These are phyloP conservation scores for Syzygium grande DNA, from an alignment of 345 rosid genomes.

Conservation along the genomic window DNA sequence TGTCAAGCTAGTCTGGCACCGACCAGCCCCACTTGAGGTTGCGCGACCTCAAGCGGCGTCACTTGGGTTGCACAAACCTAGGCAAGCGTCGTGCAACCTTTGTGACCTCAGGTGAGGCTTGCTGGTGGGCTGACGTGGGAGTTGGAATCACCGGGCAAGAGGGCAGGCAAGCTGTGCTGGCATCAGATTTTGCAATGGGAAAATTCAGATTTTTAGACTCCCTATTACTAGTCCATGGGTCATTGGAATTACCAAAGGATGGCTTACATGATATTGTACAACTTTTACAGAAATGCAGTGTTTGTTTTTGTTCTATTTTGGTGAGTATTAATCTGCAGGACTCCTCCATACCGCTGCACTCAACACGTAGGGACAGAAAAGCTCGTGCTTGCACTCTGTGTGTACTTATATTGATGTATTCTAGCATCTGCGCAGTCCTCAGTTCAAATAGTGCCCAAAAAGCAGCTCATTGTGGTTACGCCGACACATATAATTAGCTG, in stretches of 20 bases:
- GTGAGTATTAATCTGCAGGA: conserved; percentile 42
- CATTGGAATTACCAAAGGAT: conserved; percentile 99
- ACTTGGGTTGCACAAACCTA: too few species aligned
- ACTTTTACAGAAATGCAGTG: conserved; percentile 94
- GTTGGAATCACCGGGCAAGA: conserved; percentile 97
- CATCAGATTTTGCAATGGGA: conserved; percentile 97
- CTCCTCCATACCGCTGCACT: background rate
- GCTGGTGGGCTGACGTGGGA: conserved; percentile 99
- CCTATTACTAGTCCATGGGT: conserved; percentile 85
- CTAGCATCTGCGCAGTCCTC: background rate
- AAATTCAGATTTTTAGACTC: conserved; percentile 94
- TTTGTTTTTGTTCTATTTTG: conserved; percentile 86
- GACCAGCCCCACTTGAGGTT: too few species aligned
- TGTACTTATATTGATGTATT: background rate
- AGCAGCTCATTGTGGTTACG: too few species aligned
- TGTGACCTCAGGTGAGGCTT: too few species aligned
- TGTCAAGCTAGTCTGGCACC: too few species aligned
- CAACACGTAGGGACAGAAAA: background rate
- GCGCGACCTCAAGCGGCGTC: too few species aligned
- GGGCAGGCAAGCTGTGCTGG: conserved; percentile 99
- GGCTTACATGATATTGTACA: conserved; percentile 96
- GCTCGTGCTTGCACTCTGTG: background rate
- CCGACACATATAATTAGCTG: too few species aligned
- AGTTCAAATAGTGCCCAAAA: background rate
- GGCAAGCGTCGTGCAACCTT: too few species aligned